Evolutionary conservation across 352 stramenopile genomes (phyloP).

Genomic region (Phytophthora litchii): DNA sequence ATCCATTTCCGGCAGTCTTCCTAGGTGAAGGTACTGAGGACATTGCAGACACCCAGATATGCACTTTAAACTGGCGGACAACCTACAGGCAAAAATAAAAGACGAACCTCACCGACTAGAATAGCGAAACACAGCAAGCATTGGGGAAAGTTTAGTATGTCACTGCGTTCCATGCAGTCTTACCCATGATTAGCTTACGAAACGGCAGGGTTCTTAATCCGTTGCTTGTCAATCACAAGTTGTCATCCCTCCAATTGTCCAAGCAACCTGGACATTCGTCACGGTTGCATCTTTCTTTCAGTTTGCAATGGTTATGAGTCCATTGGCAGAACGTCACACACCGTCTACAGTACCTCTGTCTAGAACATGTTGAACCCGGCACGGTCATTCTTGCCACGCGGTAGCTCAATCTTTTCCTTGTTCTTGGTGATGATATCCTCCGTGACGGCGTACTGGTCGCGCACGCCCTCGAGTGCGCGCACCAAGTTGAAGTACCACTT

Average conservation of each 20-base stretch:
- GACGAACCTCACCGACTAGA: conserved; percentile 5
- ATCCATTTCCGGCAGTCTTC: conserved; percentile 20
- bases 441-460: conserved; percentile 78
- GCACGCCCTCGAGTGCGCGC: conserved; percentile 69
- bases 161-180: conserved; percentile 8
- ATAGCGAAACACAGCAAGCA: conserved; percentile 18
- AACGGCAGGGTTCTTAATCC: conserved; percentile 16
- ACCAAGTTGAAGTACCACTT: conserved; percentile 88
- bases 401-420: conserved; percentile 80
- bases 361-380: conserved; percentile 87
- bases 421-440: conserved; percentile 80
- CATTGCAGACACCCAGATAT: conserved; percentile 5
- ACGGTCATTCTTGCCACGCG: conserved; percentile 69
- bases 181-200: conserved; percentile 16
- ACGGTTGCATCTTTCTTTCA: conserved; percentile 12
- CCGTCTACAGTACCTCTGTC: conserved; percentile 9
- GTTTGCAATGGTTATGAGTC: conserved; percentile 3
- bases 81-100: conserved; percentile 11
- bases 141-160: background rate
- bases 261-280: conserved; percentile 1
- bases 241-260: background rate
- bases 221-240: conserved; percentile 6
- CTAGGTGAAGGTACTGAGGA: conserved; percentile 16
- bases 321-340: conserved; percentile 4
- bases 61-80: background rate